A percentile compares a stretch with the other conserved stretches of the same genome.
Evolutionary conservation across 768 basidiomycete species (phyloP).

Genomic region (Paxillus rubicundulus): DNA sequence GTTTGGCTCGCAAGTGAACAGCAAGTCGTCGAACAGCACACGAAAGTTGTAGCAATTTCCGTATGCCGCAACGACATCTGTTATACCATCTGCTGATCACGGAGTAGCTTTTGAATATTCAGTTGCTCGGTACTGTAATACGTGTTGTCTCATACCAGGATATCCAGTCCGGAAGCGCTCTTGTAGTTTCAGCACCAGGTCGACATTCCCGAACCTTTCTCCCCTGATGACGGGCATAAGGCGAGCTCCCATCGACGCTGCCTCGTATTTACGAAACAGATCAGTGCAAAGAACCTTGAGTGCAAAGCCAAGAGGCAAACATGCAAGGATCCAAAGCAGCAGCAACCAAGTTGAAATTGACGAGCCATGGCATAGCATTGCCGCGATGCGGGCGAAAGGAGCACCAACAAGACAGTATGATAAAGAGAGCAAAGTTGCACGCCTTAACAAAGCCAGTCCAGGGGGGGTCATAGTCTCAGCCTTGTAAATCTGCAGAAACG

Average conservation of each 20-base stretch:
- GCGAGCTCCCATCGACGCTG: conserved; percentile 46
- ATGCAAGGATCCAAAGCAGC: conserved; percentile 27
- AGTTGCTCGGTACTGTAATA: not conserved
- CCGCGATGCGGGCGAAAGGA: conserved; percentile 5
- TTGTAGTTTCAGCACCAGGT: conserved; percentile 38
- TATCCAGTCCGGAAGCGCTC: conserved; percentile 43
- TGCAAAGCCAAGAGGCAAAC: conserved; percentile 34
- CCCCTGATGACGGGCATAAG: conserved; percentile 40
- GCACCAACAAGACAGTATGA: conserved; percentile 1
- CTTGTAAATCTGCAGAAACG: not conserved
- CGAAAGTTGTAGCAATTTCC: conserved; percentile 48
- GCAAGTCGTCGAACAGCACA: conserved; percentile 42
- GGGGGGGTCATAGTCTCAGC: conserved; percentile 13
- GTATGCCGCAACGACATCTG: conserved; percentile 29
- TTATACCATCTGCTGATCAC: conserved; percentile 33
- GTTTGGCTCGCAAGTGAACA: conserved; percentile 51
- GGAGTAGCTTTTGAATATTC: not conserved
- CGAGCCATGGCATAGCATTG: conserved; percentile 10
- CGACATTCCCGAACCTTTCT: conserved; percentile 43
- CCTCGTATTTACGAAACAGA: conserved; percentile 33
- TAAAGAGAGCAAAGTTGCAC: not conserved
- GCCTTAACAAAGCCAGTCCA: conserved; percentile 13
- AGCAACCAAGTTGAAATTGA: conserved; percentile 40
- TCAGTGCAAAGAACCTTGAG: conserved; percentile 31
- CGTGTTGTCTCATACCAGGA: conserved; percentile 39